Percentiles rank a stretch among this genome's conserved stretches.
These are phyloP conservation scores for Tremella mesenterica DNA, from an alignment of 768 basidiomycete species.

Conservation along the genomic window DNA sequence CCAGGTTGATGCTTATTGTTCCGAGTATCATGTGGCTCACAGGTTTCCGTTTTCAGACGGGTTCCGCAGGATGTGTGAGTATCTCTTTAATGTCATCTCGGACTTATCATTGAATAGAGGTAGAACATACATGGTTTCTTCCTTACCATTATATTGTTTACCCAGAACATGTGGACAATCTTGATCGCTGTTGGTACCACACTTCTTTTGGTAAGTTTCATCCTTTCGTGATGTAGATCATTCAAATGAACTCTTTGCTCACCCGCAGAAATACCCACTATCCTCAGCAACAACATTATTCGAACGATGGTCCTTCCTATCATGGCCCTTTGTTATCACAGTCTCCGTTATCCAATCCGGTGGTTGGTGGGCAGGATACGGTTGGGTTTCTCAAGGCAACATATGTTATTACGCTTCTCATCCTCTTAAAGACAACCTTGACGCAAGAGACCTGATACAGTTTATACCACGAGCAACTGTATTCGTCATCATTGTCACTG, in stretches of 20 bases:
- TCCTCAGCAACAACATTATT: conserved; percentile 24
- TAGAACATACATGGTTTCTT: conserved; percentile 34
- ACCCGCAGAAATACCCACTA: conserved; percentile 34
- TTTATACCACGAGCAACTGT: conserved; percentile 42
- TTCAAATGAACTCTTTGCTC: neutral
- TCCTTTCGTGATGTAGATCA: too few species aligned
- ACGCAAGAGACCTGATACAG: conserved; percentile 35
- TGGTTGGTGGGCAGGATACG: conserved; percentile 16
- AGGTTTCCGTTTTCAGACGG: conserved; percentile 18
- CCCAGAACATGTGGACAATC: conserved; percentile 42
- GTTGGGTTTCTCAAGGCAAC: conserved; percentile 23
- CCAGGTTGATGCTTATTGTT: conserved; percentile 23
- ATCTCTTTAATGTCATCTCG: neutral
- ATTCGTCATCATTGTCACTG: conserved; percentile 31
- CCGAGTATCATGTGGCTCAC: conserved; percentile 21
- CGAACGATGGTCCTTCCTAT: conserved; percentile 28
- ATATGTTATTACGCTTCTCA: conserved; percentile 36
- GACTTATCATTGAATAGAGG: neutral
- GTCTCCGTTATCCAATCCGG: conserved; percentile 33
- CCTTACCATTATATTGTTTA: conserved; percentile 35
- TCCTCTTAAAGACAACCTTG: neutral
- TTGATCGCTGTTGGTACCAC: conserved; percentile 39
- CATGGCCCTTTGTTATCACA: conserved; percentile 21
- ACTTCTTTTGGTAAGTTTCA: conserved; percentile 30
- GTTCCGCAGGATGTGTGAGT: conserved; percentile 34